A percentile compares a stretch with the other conserved stretches of the same genome.
Evolutionary conservation across 2,329 filamentous ascomycete genomes (phyloP).

Genomic region (Fusarium sp.): DNA sequence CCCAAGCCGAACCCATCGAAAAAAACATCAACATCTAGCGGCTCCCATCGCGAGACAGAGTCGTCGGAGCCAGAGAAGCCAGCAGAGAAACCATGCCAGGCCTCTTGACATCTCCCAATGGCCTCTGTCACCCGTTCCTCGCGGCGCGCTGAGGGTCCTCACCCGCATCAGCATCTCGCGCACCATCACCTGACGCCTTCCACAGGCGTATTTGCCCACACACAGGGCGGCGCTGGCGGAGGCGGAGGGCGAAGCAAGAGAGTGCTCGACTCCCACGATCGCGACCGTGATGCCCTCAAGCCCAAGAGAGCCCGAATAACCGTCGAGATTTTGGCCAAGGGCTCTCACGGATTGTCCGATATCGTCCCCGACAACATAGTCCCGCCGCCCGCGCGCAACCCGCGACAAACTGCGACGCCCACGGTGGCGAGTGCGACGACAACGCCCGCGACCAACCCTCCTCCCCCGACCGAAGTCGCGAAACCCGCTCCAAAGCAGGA

Average conservation of each 20-base stretch:
- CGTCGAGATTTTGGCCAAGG: constrained; percentile 62
- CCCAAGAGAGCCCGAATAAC: constrained; percentile 65
- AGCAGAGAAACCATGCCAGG: constrained; percentile 53
- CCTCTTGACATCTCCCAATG: constrained; percentile 56
- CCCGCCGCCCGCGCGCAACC: constrained; percentile 42
- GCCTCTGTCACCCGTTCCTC: constrained; percentile 65
- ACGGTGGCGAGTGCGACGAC: constrained; percentile 31
- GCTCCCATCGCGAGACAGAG: constrained; percentile 44
- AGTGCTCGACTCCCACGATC: constrained; percentile 57
- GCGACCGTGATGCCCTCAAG: constrained; percentile 58
- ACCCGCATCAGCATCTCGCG: constrained; percentile 51
- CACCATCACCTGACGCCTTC: constrained; percentile 48
- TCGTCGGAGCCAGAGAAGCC: constrained; percentile 34
- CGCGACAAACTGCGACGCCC: constrained; percentile 40
- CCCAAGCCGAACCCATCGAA: constrained; percentile 41
- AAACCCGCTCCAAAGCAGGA: constrained; percentile 40
- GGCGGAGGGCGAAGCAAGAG: constrained; percentile 58
- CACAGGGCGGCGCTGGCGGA: constrained; percentile 49
- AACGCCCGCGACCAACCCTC: constrained; percentile 29
- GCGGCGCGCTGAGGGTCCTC: constrained; percentile 61
- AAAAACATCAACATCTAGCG: constrained; percentile 44
- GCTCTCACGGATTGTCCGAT: constrained; percentile 41
- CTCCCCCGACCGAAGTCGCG: constrained; percentile 25
- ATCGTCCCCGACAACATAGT: constrained; percentile 42
- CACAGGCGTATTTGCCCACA: constrained; percentile 46